Conservation (phyloP, 73 alveolate species). For the Effrenium voratum region DNA sequence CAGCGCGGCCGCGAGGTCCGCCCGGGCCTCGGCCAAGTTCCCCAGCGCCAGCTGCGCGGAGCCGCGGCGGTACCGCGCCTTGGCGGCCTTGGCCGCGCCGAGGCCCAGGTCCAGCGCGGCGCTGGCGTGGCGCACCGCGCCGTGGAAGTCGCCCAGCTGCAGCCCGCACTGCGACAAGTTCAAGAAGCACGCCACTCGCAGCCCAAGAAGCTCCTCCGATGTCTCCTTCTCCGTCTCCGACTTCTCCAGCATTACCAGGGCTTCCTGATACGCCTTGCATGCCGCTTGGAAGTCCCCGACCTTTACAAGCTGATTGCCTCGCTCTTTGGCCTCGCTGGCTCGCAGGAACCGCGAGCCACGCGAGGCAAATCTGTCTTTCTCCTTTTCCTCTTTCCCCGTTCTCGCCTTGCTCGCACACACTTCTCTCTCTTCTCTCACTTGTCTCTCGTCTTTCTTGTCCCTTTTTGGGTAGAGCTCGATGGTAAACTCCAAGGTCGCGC, state of each 20-base stretch:
- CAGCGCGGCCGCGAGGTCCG: constrained; percentile 91
- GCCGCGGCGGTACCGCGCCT: constrained; percentile 98
- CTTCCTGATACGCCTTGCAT: constrained; percentile 33
- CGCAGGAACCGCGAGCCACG: neutral
- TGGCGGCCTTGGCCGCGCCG: constrained; percentile 95
- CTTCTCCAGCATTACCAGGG: neutral
- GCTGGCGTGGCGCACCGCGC: constrained; percentile 74
- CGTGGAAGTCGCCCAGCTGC: constrained; percentile 90
- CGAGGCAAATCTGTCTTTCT: too few species aligned
- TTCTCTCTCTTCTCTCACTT: neutral
- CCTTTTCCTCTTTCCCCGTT: too few species aligned
- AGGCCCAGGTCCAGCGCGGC: constrained; percentile 36
- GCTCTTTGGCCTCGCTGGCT: constrained; percentile 52
- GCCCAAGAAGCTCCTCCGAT: constrained; percentile 67
- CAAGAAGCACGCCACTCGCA: constrained; percentile 92
- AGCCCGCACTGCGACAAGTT: constrained; percentile 95
- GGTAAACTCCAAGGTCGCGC: constrained; percentile 95
- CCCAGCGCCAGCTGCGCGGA: constrained; percentile 92
- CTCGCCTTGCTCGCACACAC: neutral
- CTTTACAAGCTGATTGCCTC: constrained; percentile 8
- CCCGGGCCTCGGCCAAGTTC: constrained; percentile 91
- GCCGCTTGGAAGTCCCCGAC: constrained; percentile 34
- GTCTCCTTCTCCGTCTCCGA: neutral
- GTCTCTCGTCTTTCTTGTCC: constrained; percentile 71
- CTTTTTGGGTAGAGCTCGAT: constrained; percentile 95